phyloP scores from a whole-genome alignment of 1,284 basidiomycete genomes.

The Mrakiaceae sp. region DNA sequence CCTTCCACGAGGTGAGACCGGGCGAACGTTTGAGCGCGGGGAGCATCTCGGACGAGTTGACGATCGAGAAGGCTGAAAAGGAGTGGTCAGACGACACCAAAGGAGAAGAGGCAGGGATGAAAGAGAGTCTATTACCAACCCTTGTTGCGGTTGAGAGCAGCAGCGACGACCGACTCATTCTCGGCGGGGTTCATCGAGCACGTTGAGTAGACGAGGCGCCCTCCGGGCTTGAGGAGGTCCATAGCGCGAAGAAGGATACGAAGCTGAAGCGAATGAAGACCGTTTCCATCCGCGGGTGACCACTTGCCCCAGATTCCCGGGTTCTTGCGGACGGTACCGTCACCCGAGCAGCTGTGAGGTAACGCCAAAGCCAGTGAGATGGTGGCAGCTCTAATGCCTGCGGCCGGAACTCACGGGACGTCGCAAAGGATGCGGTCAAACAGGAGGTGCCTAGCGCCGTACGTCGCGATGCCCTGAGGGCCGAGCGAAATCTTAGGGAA shows the following conservation, averaged over 20 bases:
- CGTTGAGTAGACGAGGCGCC: conserved; percentile 93
- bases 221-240: conserved; percentile 72
- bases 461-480: conserved; percentile 2
- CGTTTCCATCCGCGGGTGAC: conserved; percentile 79
- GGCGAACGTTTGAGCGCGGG: conserved; percentile 63
- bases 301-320: conserved; percentile 90
- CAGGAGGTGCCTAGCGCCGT: conserved; percentile 37
- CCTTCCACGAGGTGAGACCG: conserved; percentile 60
- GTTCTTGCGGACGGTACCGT: conserved; percentile 94
- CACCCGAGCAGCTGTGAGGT: conserved; percentile 57
- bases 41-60: conserved; percentile 62
- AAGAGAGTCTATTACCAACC: conserved; percentile 38
- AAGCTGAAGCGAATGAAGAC: conserved; percentile 74
- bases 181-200: conserved; percentile 96
- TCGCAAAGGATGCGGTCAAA: conserved; percentile 95
- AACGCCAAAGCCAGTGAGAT: background rate
- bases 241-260: conserved; percentile 88
- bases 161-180: conserved; percentile 91
- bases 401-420: conserved; percentile 39
- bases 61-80: conserved; percentile 49
- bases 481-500: conserved; percentile 18
- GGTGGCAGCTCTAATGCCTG: too few species aligned
- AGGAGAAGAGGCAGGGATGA: conserved; percentile 5
- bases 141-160: conserved; percentile 58
- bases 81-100: too few species aligned